Evolutionary conservation across 2,329 filamentous ascomycete genomes (phyloP), one percentile per base, ranked within the genome.

Genomic region (Alternaria consortialis): DNA sequence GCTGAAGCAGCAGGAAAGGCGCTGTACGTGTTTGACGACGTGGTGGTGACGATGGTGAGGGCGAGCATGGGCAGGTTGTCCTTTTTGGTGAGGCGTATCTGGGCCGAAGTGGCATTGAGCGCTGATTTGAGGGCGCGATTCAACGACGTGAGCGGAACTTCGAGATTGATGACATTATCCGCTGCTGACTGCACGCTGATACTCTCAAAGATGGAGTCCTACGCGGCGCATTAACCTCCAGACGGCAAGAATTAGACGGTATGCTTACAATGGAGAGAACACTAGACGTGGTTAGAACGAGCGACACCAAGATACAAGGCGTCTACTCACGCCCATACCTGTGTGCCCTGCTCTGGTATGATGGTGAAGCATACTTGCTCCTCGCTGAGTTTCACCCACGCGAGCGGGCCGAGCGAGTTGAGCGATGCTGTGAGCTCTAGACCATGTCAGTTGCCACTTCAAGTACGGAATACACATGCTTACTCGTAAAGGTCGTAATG

Each of bases 71-170:
- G 95, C 25, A 94, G 82, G 70, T 90, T 90, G 69, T 96, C 92
- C 75, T 95, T 96, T 79, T 98, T 98, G 25, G 94, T 97, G 42
- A 99, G 87, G 39, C 94, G 91, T 39, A 99, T 88, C 13, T 90
- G 91, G 56, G 94, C 93, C 17, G 92, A 90, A 17, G 90, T 88
- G 71, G 92, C 92, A 74, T 92, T 90, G 54, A 91, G 83, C 44
- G 94, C 94, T 36, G 94, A 97, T 72, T 90, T 93, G 60, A 99
- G 88, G n/a, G 95, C 95, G 61, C 94, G 90, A 73, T 95, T 92
- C 23, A 99, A 88, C 2, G 92, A 90, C 13, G 88, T 86, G n/a
- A 98, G 88, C 27, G 95, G 93, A 1, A 99, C 87, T 81, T 99
- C 95, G 65, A 99, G 90, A 80, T 99, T 97, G 81, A 99, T 97